phyloP scores from a whole-genome alignment of 2,329 filamentous ascomycete genomes.

The Paracorniculantispora psalliotae region DNA sequence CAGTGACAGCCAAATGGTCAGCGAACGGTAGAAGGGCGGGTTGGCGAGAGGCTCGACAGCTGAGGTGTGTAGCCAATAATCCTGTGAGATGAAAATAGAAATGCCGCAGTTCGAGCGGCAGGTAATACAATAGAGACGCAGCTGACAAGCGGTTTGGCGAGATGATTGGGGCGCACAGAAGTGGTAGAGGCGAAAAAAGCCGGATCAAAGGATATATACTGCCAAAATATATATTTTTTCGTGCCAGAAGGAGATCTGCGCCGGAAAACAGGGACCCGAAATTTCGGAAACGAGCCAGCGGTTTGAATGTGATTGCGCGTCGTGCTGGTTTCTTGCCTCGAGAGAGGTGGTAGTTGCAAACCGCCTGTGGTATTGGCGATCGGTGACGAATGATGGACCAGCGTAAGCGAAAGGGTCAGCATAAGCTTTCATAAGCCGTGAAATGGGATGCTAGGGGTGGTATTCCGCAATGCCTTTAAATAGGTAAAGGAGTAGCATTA shows the following conservation, averaged over 20 bases:
- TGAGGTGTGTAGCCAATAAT: constrained; percentile 2
- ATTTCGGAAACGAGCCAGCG: neutral
- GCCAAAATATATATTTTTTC: neutral
- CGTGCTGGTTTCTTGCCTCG: neutral
- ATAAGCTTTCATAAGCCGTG: constrained; percentile 10
- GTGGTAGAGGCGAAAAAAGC: neutral
- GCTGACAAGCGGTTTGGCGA: constrained; percentile 12
- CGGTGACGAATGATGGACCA: neutral
- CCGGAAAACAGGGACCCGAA: neutral
- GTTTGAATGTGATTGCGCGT: neutral
- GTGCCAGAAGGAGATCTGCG: neutral
- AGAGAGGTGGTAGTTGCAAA: neutral
- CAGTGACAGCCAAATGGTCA: neutral
- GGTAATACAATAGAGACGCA: constrained; percentile 6
- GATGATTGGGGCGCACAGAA: constrained; percentile 10
- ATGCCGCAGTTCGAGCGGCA: neutral
- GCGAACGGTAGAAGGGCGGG: neutral
- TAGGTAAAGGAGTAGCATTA: neutral
- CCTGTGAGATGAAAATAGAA: neutral
- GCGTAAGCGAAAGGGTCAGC: constrained; percentile 11
- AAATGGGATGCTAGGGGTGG: neutral
- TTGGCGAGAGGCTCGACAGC: constrained; percentile 1
- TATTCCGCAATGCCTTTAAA: neutral
- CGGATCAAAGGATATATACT: neutral
- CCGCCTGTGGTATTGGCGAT: neutral